Percentiles rank a stretch among this genome's conserved stretches.
Conservation (phyloP, 192 early-diverging fungal genomes). For the Coemansia umbellata region DNA sequence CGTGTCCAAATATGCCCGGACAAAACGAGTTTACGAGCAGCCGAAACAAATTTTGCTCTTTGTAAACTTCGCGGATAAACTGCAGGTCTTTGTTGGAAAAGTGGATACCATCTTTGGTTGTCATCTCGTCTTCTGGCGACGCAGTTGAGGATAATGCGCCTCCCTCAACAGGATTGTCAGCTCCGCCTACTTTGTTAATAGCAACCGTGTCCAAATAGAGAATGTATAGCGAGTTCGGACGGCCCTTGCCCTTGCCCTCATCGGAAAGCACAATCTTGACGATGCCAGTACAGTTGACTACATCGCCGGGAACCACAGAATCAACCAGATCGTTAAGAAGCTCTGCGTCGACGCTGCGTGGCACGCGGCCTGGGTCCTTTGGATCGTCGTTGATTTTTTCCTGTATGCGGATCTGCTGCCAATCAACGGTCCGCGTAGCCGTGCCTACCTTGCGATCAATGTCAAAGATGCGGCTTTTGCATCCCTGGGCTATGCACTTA, state of each 20-base stretch:
- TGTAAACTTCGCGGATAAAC: constrained; percentile 63
- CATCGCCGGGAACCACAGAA: constrained; percentile 74
- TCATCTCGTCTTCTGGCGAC: constrained; percentile 36
- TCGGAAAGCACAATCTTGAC: constrained; percentile 68
- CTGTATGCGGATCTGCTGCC: constrained; percentile 79
- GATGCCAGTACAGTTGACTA: constrained; percentile 69
- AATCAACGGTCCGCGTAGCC: constrained; percentile 63
- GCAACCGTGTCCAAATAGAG: constrained; percentile 71
- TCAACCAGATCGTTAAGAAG: constrained; percentile 73
- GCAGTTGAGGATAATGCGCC: not conserved
- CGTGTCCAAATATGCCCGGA: constrained; percentile 78
- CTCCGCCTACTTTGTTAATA: constrained; percentile 56
- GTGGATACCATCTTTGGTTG: constrained; percentile 62
- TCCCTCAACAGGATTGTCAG: constrained; percentile 20
- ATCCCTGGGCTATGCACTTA: constrained; percentile 61
- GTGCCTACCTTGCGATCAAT: constrained; percentile 52
- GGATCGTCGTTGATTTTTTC: constrained; percentile 74
- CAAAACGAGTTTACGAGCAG: constrained; percentile 77
- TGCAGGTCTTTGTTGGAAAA: constrained; percentile 70
- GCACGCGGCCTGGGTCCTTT: constrained; percentile 64
- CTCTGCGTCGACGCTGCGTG: constrained; percentile 76
- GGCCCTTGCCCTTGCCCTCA: constrained; percentile 55
- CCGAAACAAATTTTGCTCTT: constrained; percentile 60
- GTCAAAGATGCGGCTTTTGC: constrained; percentile 63
- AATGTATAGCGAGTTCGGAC: constrained; percentile 61